phyloP scores from a whole-genome alignment of 2,329 filamentous ascomycete genomes.

The Hymenoscyphus fraxineus region DNA sequence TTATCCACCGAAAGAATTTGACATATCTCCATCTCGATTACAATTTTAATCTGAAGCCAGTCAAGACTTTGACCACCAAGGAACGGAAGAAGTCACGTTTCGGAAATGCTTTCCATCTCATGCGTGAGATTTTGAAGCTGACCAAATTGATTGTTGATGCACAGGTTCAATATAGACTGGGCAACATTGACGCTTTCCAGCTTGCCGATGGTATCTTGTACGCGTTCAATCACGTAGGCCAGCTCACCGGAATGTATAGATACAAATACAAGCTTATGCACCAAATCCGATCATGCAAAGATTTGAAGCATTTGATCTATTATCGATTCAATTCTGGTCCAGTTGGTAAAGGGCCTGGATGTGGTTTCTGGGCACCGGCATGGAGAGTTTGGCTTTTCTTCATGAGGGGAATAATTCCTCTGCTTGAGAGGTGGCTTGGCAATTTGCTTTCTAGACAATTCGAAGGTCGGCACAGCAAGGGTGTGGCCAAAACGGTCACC shows the following conservation, averaged over 20 bases:
- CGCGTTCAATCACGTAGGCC: conserved; percentile 97
- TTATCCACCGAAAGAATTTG: conserved; percentile 97
- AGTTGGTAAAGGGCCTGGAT: conserved; percentile 95
- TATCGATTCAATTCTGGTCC: conserved; percentile 97
- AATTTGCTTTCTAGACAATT: conserved; percentile 97
- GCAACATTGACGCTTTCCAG: conserved; percentile 98
- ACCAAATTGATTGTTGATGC: conserved; percentile 98
- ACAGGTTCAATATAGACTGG: conserved; percentile 94
- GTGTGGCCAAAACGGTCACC: conserved; percentile 96
- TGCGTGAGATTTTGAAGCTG: conserved; percentile 93
- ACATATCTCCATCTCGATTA: conserved; percentile 98
- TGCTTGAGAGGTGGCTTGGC: conserved; percentile 94
- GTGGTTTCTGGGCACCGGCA: conserved; percentile 97
- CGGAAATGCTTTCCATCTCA: conserved; percentile 97
- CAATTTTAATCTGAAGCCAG: conserved; percentile 98
- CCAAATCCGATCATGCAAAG: conserved; percentile 97
- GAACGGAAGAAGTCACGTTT: conserved; percentile 99
- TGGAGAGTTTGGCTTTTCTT: conserved; percentile 99
- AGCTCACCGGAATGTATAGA: conserved; percentile 97
- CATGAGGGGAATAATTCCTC: conserved; percentile 95
- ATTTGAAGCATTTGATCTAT: conserved; percentile 98
- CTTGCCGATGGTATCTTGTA: conserved; percentile 98
- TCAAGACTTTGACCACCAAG: conserved; percentile 97
- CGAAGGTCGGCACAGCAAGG: conserved; percentile 96
- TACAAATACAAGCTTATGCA: conserved; percentile 99